Percentiles rank a stretch among this genome's conserved stretches.
phyloP scores from a whole-genome alignment of 805 yeast species.

The Jamesozyma gamospora region DNA sequence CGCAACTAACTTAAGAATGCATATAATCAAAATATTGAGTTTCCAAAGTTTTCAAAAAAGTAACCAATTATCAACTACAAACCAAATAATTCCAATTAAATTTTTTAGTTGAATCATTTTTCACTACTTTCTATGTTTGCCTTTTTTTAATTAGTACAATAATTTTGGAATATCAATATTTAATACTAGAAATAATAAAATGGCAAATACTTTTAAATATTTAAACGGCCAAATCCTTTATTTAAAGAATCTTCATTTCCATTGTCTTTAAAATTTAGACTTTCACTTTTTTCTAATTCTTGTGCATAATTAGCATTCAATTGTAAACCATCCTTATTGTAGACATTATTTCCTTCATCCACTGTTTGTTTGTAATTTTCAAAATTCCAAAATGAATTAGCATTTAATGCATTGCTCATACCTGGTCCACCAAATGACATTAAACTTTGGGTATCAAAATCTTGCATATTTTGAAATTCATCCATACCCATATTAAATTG shows the following conservation, averaged over 20 bases:
- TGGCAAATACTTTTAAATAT: not conserved
- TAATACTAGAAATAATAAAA: no score
- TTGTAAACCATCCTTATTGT: constrained; percentile 5
- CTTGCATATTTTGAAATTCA: constrained; percentile 15
- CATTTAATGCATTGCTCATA: constrained; percentile 10
- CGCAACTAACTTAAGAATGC: no score
- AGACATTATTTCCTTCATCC: constrained; percentile 4
- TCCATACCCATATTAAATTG: constrained; percentile 15
- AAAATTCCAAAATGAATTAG: constrained; percentile 16
- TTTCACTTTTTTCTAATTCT: constrained; percentile 11
- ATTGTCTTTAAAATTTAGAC: not conserved
- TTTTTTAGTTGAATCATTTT: no score
- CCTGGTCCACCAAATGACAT: constrained; percentile 27
- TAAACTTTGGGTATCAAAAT: constrained; percentile 28
- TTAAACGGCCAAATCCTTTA: constrained; percentile 1
- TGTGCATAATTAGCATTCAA: constrained; percentile 17
- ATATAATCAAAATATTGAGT: no score
- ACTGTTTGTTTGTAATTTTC: constrained; percentile 4
- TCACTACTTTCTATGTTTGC: no score
- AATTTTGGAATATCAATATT: no score
- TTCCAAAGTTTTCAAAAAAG: no score
- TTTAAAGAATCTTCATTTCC: not conserved
- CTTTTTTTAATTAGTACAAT: no score
- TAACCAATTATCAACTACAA: no score
- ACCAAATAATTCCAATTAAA: no score